These are phyloP conservation scores for Epichloe baconii DNA, from an alignment of 2,329 filamentous ascomycete species.

Conservation along the genomic window DNA sequence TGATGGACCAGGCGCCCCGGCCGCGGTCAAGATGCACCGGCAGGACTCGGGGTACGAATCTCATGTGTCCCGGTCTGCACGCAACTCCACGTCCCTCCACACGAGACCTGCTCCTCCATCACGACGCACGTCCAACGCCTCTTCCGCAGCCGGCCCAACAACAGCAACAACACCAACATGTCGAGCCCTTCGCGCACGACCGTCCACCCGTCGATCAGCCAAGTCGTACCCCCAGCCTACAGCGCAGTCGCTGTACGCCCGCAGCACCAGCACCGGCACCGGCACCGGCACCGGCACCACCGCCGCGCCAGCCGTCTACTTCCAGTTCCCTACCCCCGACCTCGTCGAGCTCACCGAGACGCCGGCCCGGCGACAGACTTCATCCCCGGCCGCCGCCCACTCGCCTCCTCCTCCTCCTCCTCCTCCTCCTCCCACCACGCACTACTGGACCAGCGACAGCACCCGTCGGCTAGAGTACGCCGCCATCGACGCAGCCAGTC, in stretches of 20 bases:
- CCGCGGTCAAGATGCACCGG: slow-evolving; percentile 32
- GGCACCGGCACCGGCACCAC: slow-evolving; percentile 8
- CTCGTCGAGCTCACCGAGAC: slow-evolving; percentile 15
- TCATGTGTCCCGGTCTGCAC: slow-evolving; percentile 22
- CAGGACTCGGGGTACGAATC: slow-evolving; percentile 49
- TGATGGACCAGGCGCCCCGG: slow-evolving; percentile 9
- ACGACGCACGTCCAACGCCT: slow-evolving; percentile 22
- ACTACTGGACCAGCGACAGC: slow-evolving; percentile 54
- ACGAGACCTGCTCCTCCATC: slow-evolving; percentile 15
- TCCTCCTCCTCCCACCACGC: slow-evolving; percentile 41
- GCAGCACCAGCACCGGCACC: slow-evolving; percentile 17
- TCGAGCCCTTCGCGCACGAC: slow-evolving; percentile 23
- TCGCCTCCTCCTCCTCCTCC: slow-evolving; percentile 34
- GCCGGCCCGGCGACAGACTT: not conserved
- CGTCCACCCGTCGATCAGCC: slow-evolving; percentile 27
- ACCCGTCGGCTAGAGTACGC: slow-evolving; percentile 52
- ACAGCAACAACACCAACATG: slow-evolving; percentile 11
- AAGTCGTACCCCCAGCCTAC: slow-evolving; percentile 21
- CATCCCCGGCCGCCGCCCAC: slow-evolving; percentile 10
- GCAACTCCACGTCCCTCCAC: slow-evolving; percentile 22
- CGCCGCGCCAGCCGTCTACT: slow-evolving; percentile 27
- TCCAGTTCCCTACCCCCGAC: slow-evolving; percentile 36
- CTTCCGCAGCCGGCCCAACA: slow-evolving; percentile 9
- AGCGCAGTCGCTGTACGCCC: slow-evolving; percentile 19
- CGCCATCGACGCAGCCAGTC: slow-evolving; percentile 49